Conservation (phyloP, 306 rosid species). For the Lagenaria siceraria region DNA sequence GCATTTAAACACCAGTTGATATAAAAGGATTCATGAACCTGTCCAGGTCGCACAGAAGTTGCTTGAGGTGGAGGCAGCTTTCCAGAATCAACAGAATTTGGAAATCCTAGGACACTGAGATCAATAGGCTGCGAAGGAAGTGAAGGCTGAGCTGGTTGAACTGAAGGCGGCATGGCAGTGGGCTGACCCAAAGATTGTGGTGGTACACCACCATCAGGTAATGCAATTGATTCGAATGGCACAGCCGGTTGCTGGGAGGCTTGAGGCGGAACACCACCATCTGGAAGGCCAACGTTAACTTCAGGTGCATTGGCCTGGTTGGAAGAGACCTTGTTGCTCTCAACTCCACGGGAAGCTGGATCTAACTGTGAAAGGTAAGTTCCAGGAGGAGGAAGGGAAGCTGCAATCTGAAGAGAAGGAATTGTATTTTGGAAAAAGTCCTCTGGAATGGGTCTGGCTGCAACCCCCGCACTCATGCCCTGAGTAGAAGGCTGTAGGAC, state of each 20-base stretch:
- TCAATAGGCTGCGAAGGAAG: constrained; percentile 76
- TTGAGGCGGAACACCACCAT: constrained; percentile 60
- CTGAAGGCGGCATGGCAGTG: constrained; percentile 18
- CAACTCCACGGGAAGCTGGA: constrained; percentile 36
- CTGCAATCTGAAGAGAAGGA: constrained; percentile 84
- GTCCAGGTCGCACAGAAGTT: constrained; percentile 90
- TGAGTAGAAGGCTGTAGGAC: constrained; percentile 35
- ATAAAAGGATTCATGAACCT: constrained; percentile 28
- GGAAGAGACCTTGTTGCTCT: constrained; percentile 27
- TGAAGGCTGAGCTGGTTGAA: constrained; percentile 39
- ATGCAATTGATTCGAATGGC: constrained; percentile 43
- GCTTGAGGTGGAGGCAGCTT: constrained; percentile 49
- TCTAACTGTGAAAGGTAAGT: constrained; percentile 65
- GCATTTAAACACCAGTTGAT: background rate
- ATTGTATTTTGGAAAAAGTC: constrained; percentile 93
- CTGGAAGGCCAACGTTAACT: constrained; percentile 42
- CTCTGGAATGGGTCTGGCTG: constrained; percentile 82
- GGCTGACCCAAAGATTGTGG: constrained; percentile 53
- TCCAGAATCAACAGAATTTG: constrained; percentile 41
- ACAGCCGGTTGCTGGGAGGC: constrained; percentile 39
- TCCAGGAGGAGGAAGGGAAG: constrained; percentile 75
- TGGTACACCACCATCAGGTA: constrained; percentile 88
- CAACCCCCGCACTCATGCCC: constrained; percentile 29
- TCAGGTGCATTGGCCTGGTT: constrained; percentile 35
- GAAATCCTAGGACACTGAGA: constrained; percentile 76